These are phyloP conservation scores for Puya raimondii DNA, from an alignment of 176 grass and related monocot species.

Conservation along the genomic window DNA sequence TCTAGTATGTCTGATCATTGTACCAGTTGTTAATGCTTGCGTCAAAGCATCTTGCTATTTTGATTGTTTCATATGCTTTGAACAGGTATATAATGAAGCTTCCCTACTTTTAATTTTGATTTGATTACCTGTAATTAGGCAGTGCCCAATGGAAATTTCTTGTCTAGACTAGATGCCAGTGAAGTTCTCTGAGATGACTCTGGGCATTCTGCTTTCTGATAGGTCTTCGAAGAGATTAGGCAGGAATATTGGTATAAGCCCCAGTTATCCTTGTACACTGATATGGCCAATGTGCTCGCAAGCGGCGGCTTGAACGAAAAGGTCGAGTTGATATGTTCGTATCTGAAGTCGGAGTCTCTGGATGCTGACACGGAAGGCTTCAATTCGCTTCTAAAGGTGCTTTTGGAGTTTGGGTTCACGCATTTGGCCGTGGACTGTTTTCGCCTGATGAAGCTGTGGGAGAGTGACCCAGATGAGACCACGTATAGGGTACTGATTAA, in stretches of 20 bases:
- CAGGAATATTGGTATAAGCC: slow-evolving; percentile 87
- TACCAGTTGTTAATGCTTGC: neutral
- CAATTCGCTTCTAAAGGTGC: slow-evolving; percentile 50
- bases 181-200: slow-evolving; percentile 23
- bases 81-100: too few relatives aligned
- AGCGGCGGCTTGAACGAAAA: slow-evolving; percentile 38
- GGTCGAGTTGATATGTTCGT: slow-evolving; percentile 47
- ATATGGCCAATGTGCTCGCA: slow-evolving; percentile 63
- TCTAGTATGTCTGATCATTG: neutral
- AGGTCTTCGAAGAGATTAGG: slow-evolving; percentile 79
- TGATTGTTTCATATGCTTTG: neutral
- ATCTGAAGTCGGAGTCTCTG: slow-evolving; percentile 57
- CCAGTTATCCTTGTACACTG: slow-evolving; percentile 44
- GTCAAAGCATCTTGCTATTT: neutral
- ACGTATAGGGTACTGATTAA: slow-evolving; percentile 53
- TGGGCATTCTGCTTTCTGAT: slow-evolving; percentile 22
- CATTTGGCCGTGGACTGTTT: slow-evolving; percentile 63
- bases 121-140: too few relatives aligned
- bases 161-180: slow-evolving; percentile 19
- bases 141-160: too few relatives aligned
- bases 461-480: slow-evolving; percentile 54
- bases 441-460: slow-evolving; percentile 77
- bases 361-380: slow-evolving; percentile 62
- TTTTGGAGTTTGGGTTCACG: slow-evolving; percentile 48
- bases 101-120: too few relatives aligned